These are phyloP conservation scores for Solanum stenotomum DNA, from an alignment of 257 asterid genomes.

Conservation along the genomic window DNA sequence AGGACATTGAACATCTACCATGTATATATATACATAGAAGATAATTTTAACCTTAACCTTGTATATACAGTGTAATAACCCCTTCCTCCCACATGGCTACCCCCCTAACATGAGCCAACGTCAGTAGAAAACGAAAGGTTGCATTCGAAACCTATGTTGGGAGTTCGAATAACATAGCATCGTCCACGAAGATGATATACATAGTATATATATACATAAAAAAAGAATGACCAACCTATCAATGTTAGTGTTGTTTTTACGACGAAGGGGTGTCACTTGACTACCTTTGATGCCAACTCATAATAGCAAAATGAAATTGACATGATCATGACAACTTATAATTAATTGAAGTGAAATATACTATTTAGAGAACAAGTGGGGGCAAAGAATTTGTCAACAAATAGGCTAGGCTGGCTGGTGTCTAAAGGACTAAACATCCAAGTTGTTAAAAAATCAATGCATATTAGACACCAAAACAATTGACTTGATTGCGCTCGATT, in stretches of 20 bases:
- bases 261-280: background rate
- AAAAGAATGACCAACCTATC: background rate
- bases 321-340: background rate
- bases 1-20: background rate
- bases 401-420: slow-evolving; percentile 27
- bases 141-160: background rate
- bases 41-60: too few relatives aligned
- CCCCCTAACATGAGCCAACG: background rate
- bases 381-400: slow-evolving; percentile 19
- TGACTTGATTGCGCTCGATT: background rate
- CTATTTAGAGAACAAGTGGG: background rate
- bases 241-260: background rate
- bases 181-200: background rate
- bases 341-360: background rate
- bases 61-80: background rate
- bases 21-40: too few relatives aligned
- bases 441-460: background rate
- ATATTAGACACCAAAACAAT: background rate
- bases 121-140: too few relatives aligned
- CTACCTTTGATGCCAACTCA: background rate
- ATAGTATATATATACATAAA: background rate
- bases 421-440: background rate
- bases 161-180: background rate
- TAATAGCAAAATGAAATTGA: background rate
- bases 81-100: background rate